Evolutionary conservation across 2,329 filamentous ascomycete species (phyloP), one percentile per base, ranked within the genome.

Genomic region (Aspergillus aculeatus): DNA sequence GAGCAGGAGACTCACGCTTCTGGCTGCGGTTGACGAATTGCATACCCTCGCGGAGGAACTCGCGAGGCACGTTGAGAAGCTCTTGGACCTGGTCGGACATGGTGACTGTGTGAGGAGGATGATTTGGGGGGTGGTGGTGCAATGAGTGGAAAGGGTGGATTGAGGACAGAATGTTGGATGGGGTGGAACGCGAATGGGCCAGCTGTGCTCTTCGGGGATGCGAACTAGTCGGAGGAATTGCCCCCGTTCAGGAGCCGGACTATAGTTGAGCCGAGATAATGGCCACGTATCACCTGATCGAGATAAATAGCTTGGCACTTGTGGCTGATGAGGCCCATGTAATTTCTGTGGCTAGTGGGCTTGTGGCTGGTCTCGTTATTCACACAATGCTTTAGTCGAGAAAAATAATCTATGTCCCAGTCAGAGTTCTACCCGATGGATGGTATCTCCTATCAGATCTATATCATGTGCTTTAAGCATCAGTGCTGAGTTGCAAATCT

Each of bases 41-140:
- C 61, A 66, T 64, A 38, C 66, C 66, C 26, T 66, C 66, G 56
- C 55, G 54, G 14, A 68, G 53, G 59, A 68, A 68, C 48, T 68
- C 66, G 60, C 64, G 64, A 52, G 66, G 66, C 59, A 68, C 61
- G 57, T 66, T 65, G 38, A 65, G 63, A 48, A 68, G 59, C 54
- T 68, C 66, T 58, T 68, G 66, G 29, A 68, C 59, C 35, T 65
- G 63, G 35, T 68, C 66, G 48, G 66, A 65, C 66, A 68, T 68
- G n/a, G 24, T 66, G 62, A 44, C 23, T 54, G 29, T n/a, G 38
- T 10, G 47, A 19, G 47, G 44, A 44, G 59, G 35, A 23, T 31
- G 47, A 14, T 11, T 32, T 21, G 31, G 26, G 31, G 24, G 48
- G n/a, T 31, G 19, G 38, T 48, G 47, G 41, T 24, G 26, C 21